Conservation (phyloP, 1,139 yeast genomes). For the Suhomyces choctaworum region DNA sequence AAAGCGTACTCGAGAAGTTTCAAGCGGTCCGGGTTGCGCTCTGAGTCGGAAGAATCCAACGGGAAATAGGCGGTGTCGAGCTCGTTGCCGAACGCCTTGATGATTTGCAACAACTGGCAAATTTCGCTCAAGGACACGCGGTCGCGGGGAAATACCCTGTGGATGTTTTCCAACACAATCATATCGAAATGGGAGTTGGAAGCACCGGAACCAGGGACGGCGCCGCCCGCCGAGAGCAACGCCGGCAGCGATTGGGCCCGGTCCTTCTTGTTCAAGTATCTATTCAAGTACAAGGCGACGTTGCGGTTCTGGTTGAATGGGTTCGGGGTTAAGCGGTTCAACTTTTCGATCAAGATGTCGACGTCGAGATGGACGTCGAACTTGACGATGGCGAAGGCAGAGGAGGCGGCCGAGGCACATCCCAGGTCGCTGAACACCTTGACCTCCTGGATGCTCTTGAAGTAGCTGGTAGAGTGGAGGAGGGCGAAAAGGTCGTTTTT, state of each 20-base stretch:
- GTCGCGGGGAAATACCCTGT: constrained; percentile 27
- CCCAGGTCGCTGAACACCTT: constrained; percentile 23
- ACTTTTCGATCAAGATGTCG: constrained; percentile 29
- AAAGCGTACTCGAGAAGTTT: constrained; percentile 32
- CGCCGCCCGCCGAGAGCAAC: not conserved
- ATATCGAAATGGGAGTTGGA: constrained; percentile 28
- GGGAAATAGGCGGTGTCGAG: constrained; percentile 52
- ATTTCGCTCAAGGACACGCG: constrained; percentile 1
- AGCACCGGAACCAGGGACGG: not conserved
- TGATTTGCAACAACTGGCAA: constrained; percentile 23
- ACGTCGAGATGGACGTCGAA: constrained; percentile 41
- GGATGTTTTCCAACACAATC: constrained; percentile 47
- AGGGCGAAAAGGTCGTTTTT: constrained; percentile 23
- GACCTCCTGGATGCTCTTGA: constrained; percentile 29
- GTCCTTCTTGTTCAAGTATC: constrained; percentile 21
- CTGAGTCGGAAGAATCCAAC: constrained; percentile 18
- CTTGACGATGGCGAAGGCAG: constrained; percentile 35
- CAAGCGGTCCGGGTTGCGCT: constrained; percentile 6
- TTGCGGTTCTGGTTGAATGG: constrained; percentile 34
- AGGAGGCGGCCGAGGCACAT: constrained; percentile 1
- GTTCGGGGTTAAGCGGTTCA: constrained; percentile 24
- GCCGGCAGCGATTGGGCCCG: constrained; percentile 11
- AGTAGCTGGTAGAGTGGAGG: constrained; percentile 28
- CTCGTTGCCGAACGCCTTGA: constrained; percentile 35
- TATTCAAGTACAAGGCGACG: constrained; percentile 18